These are phyloP conservation scores for Aspergillus conjunctus DNA, from an alignment of 495 filamentous ascomycete genomes.

Conservation along the genomic window DNA sequence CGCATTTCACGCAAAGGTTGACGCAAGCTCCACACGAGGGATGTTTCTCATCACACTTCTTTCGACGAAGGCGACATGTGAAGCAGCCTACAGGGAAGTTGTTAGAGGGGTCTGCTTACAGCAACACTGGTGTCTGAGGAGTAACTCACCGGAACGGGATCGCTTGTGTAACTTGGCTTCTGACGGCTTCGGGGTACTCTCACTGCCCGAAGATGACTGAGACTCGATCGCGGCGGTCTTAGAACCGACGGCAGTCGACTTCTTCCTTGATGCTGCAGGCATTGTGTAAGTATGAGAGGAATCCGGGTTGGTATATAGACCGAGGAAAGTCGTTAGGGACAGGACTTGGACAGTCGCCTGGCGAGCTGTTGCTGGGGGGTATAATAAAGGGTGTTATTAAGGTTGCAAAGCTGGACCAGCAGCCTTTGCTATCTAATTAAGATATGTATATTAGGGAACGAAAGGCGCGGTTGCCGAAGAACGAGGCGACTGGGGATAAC, in stretches of 20 bases:
- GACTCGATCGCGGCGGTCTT: slow-evolving; percentile 21
- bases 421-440: slow-evolving; percentile 32
- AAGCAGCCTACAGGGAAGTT: slow-evolving; percentile 72
- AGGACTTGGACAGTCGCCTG: slow-evolving; percentile 15
- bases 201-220: slow-evolving; percentile 25
- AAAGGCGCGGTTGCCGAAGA: slow-evolving; percentile 29
- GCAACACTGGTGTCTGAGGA: neutral
- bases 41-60: slow-evolving; percentile 97
- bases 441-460: slow-evolving; percentile 25
- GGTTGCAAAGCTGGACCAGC: slow-evolving; percentile 34
- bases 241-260: slow-evolving; percentile 17
- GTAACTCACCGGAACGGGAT: slow-evolving; percentile 82
- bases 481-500: slow-evolving; percentile 27
- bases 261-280: slow-evolving; percentile 29
- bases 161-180: slow-evolving; percentile 86
- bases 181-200: slow-evolving; percentile 33
- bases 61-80: slow-evolving; percentile 89
- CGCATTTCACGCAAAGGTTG: slow-evolving; percentile 81
- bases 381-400: slow-evolving; percentile 17
- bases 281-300: slow-evolving; percentile 17
- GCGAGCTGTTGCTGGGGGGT: slow-evolving; percentile 17
- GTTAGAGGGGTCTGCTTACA: slow-evolving; percentile 3
- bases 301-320: neutral
- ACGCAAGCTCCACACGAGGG: slow-evolving; percentile 86
- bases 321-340: slow-evolving; percentile 12